These are phyloP conservation scores for Ophiognomonia clavigignenti-juglandacearum DNA, from an alignment of 2,329 filamentous ascomycete species.

Conservation along the genomic window DNA sequence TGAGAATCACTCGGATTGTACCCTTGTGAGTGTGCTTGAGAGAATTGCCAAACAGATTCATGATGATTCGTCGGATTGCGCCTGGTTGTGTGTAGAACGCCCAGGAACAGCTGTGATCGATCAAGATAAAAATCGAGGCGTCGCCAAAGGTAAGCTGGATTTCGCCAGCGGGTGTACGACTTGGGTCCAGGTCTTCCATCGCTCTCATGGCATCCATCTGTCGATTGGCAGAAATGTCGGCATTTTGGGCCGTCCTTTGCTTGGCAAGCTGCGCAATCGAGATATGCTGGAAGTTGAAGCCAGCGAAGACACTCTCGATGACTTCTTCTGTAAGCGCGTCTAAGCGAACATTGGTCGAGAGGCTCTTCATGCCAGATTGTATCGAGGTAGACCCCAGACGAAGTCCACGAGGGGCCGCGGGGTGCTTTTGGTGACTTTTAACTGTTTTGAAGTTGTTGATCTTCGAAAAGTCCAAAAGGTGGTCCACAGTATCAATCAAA, in stretches of 20 bases:
- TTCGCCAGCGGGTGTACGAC: neutral
- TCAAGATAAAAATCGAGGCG: slow-evolving; percentile 34
- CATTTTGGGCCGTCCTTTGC: neutral
- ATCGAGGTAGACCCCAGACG: slow-evolving; percentile 11
- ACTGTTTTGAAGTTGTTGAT: slow-evolving; percentile 32
- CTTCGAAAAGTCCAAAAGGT: slow-evolving; percentile 45
- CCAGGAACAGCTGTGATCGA: slow-evolving; percentile 40
- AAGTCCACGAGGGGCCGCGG: neutral
- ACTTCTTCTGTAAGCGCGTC: slow-evolving; percentile 28
- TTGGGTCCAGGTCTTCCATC: slow-evolving; percentile 1
- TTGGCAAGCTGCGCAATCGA: slow-evolving; percentile 8
- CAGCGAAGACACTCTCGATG: slow-evolving; percentile 30
- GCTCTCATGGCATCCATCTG: neutral
- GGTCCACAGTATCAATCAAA: slow-evolving; percentile 43
- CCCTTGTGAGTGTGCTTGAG: slow-evolving; percentile 43
- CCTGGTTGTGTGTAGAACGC: slow-evolving; percentile 49
- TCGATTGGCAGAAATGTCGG: neutral
- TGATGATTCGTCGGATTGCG: slow-evolving; percentile 40
- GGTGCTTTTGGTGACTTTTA: neutral
- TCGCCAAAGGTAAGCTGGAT: neutral
- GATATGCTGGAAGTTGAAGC: slow-evolving; percentile 24
- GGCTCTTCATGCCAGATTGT: slow-evolving; percentile 22
- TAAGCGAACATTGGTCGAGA: slow-evolving; percentile 26
- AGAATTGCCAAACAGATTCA: slow-evolving; percentile 49
- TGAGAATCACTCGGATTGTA: slow-evolving; percentile 16